A percentile compares a stretch with the other conserved stretches of the same genome.
phyloP scores from a whole-genome alignment of 1,284 basidiomycete genomes.

The Wallemia hederae region DNA sequence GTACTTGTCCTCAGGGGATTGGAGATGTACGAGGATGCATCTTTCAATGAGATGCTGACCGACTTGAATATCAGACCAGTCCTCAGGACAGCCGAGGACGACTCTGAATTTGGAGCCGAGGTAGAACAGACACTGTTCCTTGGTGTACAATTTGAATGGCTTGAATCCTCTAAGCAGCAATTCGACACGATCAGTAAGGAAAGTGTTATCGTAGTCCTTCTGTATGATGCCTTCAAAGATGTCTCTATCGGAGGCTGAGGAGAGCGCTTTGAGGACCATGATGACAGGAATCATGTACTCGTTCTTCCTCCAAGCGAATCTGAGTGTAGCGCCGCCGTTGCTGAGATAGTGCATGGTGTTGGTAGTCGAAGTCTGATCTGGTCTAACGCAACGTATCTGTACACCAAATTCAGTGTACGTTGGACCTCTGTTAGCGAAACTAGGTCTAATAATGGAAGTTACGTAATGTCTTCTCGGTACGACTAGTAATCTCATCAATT shows the following conservation, averaged over 20 bases:
- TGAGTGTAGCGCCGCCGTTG: conserved; percentile 77
- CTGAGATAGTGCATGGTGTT: conserved; percentile 93
- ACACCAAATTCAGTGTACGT: conserved; percentile 84
- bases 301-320: conserved; percentile 92
- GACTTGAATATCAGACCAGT: conserved; percentile 59
- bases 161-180: conserved; percentile 93
- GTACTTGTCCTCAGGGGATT: conserved; percentile 78
- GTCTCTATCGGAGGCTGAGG: conserved; percentile 84
- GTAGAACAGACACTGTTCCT: conserved; percentile 80
- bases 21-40: conserved; percentile 69
- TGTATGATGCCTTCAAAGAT: conserved; percentile 95
- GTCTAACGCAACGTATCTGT: conserved; percentile 76
- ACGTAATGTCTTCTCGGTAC: conserved; percentile 69
- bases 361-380: conserved; percentile 69
- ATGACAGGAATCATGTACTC: conserved; percentile 98
- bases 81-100: conserved; percentile 68
- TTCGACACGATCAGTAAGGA: conserved; percentile 90
- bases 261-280: conserved; percentile 80
- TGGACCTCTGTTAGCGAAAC: conserved; percentile 70
- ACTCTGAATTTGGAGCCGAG: conserved; percentile 95
- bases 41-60: conserved; percentile 63
- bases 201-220: conserved; percentile 90
- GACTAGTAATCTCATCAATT: conserved; percentile 87
- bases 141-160: conserved; percentile 59
- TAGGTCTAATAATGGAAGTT: conserved; percentile 53